Conservation (phyloP, 108 stramenopile genomes). For the Licmophora abbreviata region DNA sequence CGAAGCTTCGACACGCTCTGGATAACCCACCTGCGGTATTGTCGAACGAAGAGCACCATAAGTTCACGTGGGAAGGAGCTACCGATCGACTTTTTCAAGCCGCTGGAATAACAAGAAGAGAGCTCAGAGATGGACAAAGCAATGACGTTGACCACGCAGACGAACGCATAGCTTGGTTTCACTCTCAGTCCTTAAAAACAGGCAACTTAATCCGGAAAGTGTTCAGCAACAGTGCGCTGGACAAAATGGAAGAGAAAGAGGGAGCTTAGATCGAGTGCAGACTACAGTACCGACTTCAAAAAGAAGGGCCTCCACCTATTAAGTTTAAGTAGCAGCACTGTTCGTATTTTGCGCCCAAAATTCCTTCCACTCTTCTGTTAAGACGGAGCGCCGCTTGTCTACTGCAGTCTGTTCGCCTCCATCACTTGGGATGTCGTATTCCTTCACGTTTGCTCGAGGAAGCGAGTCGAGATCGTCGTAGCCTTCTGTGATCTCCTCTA, state of each 20-base stretch:
- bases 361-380: too few species aligned
- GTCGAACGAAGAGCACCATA: slow-evolving; percentile 45
- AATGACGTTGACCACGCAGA: slow-evolving; percentile 43
- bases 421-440: too few species aligned
- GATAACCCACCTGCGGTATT: slow-evolving; percentile 77
- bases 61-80: slow-evolving; percentile 81
- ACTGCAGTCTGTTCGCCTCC: too few species aligned
- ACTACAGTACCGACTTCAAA: too few species aligned
- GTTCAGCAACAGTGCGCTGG: slow-evolving; percentile 3
- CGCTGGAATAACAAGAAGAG: slow-evolving; percentile 23
- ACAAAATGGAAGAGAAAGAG: too few species aligned
- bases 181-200: slow-evolving; percentile 41
- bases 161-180: slow-evolving; percentile 41
- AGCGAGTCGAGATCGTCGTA: neutral
- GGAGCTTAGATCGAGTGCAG: too few species aligned
- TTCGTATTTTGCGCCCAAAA: too few species aligned
- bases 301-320: too few species aligned
- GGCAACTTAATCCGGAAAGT: slow-evolving; percentile 32
- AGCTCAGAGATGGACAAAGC: slow-evolving; percentile 21
- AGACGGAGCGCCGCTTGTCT: too few species aligned
- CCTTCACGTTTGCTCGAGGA: neutral
- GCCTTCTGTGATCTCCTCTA: neutral
- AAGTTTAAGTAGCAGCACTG: too few species aligned
- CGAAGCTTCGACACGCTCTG: slow-evolving; percentile 78
- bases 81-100: slow-evolving; percentile 64